Conservation (phyloP, 306 rosid species). For the Argentina anserina region DNA sequence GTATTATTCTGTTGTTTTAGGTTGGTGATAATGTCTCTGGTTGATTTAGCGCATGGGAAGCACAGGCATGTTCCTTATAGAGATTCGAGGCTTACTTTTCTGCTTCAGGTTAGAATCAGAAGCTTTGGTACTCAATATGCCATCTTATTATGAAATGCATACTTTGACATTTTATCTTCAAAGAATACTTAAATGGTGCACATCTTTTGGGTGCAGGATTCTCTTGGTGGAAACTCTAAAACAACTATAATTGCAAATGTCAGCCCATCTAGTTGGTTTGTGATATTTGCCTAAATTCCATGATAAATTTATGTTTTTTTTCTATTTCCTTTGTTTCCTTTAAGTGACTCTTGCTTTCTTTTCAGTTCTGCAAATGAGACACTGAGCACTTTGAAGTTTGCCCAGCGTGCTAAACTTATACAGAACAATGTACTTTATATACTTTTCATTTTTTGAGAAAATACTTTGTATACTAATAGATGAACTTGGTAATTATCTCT, state of each 20-base stretch:
- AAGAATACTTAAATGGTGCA: constrained; percentile 11
- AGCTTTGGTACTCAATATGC: constrained; percentile 17
- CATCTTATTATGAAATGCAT: not conserved
- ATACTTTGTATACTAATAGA: constrained; percentile 37
- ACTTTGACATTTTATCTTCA: not conserved
- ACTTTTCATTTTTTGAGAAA: not conserved
- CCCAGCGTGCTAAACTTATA: constrained; percentile 97
- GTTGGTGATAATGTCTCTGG: constrained; percentile 94
- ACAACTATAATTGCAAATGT: constrained; percentile 90
- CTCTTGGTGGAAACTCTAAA: constrained; percentile 97
- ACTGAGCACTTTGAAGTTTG: constrained; percentile 92
- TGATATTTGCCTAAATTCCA: constrained; percentile 26
- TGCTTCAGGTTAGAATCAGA: constrained; percentile 74
- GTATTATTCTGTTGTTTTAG: constrained; percentile 44
- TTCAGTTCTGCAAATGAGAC: constrained; percentile 89
- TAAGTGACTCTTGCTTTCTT: constrained; percentile 29
- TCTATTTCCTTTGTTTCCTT: constrained; percentile 12
- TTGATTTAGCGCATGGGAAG: constrained; percentile 89
- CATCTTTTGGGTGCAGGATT: constrained; percentile 63
- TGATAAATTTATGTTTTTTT: constrained; percentile 3
- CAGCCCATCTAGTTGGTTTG: constrained; percentile 93
- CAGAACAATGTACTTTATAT: constrained; percentile 74
- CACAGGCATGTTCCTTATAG: constrained; percentile 96
- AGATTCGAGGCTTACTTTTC: constrained; percentile 96
- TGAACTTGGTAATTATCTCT: not conserved